Evolutionary conservation across 2,329 filamentous ascomycete genomes (phyloP).

Genomic region (Aspergillus neoniger): DNA sequence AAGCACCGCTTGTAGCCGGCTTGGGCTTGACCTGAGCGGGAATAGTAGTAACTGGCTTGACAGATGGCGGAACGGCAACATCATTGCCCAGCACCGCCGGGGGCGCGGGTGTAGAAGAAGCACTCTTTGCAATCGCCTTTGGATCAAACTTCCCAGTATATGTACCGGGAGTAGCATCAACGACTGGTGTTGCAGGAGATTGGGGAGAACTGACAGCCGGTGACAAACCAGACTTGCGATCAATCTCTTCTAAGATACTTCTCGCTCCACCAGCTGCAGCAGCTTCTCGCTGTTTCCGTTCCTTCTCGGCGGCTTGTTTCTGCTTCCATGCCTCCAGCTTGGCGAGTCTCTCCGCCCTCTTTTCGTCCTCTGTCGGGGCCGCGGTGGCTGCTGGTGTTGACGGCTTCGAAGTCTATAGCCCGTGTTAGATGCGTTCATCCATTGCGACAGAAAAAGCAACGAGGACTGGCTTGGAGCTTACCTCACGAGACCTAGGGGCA

Average conservation of each 20-base stretch:
- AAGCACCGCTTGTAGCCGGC: conserved; percentile 42
- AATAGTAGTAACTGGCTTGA: conserved; percentile 48
- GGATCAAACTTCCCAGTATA: conserved; percentile 83
- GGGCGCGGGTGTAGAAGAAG: conserved; percentile 60
- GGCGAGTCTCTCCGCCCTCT: conserved; percentile 76
- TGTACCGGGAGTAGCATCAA: conserved; percentile 53
- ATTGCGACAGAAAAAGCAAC: background rate
- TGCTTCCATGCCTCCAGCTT: conserved; percentile 91
- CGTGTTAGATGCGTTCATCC: background rate
- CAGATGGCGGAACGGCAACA: conserved; percentile 52
- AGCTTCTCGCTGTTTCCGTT: conserved; percentile 69
- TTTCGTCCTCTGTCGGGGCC: conserved; percentile 68
- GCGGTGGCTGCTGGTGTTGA: conserved; percentile 44
- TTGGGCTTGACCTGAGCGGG: conserved; percentile 45
- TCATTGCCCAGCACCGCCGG: conserved; percentile 59
- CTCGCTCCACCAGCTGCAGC: conserved; percentile 63
- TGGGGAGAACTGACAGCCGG: conserved; percentile 55
- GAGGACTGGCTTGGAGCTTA: conserved; percentile 42
- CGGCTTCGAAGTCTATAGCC: conserved; percentile 55
- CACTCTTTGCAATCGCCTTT: conserved; percentile 81
- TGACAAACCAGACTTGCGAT: conserved; percentile 64
- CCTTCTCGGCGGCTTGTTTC: conserved; percentile 74
- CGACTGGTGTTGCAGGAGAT: conserved; percentile 53
- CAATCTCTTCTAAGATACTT: conserved; percentile 72
- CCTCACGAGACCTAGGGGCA: conserved; percentile 57